Base-by-base conservation (phyloP, 2,329 filamentous ascomycete genomes). In the Biscogniauxia marginata region DNA sequence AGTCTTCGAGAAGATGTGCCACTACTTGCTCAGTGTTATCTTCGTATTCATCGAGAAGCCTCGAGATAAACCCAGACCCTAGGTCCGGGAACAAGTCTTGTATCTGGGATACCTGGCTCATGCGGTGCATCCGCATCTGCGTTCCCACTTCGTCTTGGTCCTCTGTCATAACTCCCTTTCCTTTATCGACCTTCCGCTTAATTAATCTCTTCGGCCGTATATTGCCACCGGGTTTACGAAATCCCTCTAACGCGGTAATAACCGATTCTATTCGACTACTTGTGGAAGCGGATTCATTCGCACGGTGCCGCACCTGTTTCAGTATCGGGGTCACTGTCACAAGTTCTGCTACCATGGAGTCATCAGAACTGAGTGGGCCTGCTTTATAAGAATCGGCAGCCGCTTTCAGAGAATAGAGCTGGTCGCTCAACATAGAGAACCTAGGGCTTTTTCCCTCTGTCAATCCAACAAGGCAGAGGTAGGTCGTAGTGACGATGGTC, bases 61-160 rank as follows among this genome's bases (percentile, higher is more conserved):
- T 88, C 18, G 90, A 81, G 16, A 98, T 78, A 68, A 96, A 98
- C 0, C 83, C 90, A 3, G 90, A 87, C 4, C 93, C 92, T 8
- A 98, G 78, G 60, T 96, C 85, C 0, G 93, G 91, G 67, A 98
- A 97, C 0, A 98, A 79, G 68, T 99, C 93, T 69, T 96, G 92
- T n/a, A 99, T 82, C 70, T 96, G 91, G 0, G 89, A 89, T 51
- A 98, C 85, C 49, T 93, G 84, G 65, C 89, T 93, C 84, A 96
- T 88, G 45, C 81, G 86, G 72, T 96, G 91, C 20, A 93, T 76
- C 67, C 95, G 90, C 30, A 93, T 77, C 46, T 82, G 78, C 2
- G 71, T 72, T 5, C 74, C 66, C 6, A 68, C 61, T 5, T 80
- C 75, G 7, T 72, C 69, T 3, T 71, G 68, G 46, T 74, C 72